Percentiles rank a stretch among this genome's conserved stretches.
These are phyloP conservation scores for Setomelanomma holmii DNA, from an alignment of 2,329 filamentous ascomycete species.

Conservation along the genomic window DNA sequence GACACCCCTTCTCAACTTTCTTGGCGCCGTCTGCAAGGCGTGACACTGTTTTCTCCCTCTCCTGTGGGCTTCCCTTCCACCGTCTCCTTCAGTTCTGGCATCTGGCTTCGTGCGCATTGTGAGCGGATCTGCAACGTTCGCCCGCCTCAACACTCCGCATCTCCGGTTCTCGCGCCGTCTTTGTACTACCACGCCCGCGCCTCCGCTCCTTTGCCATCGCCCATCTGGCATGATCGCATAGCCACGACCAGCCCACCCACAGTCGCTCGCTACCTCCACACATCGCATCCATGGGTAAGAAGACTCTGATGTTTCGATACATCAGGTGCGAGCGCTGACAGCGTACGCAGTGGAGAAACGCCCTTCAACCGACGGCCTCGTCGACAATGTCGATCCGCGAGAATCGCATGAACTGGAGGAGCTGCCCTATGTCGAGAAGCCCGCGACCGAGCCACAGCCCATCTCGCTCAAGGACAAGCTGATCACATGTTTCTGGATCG, in stretches of 20 bases:
- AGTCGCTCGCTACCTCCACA: conserved; percentile 31
- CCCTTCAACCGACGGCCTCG: conserved; percentile 47
- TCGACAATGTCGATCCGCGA: conserved; percentile 47
- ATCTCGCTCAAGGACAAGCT: conserved; percentile 46
- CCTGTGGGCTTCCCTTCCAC: neutral
- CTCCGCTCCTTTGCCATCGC: conserved; percentile 20
- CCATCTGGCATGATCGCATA: conserved; percentile 37
- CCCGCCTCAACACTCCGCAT: neutral
- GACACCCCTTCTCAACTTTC: conserved; percentile 2
- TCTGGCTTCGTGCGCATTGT: neutral
- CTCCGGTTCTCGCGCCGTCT: neutral
- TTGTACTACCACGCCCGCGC: conserved; percentile 20
- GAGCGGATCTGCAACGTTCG: neutral
- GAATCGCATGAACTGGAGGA: conserved; percentile 42
- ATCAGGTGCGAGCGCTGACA: conserved; percentile 25
- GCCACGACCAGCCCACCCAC: conserved; percentile 18
- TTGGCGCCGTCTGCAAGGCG: conserved; percentile 2
- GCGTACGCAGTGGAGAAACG: conserved; percentile 44
- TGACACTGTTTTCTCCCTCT: neutral
- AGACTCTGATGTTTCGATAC: neutral
- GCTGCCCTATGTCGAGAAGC: conserved; percentile 45
- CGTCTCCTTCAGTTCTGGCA: neutral
- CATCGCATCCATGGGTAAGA: conserved; percentile 38
- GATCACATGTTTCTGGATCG: conserved; percentile 51
- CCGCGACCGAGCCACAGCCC: conserved; percentile 26